These are phyloP conservation scores for Cutaneotrichosporon sp. DNA, from an alignment of 1,284 basidiomycete genomes.

Conservation along the genomic window DNA sequence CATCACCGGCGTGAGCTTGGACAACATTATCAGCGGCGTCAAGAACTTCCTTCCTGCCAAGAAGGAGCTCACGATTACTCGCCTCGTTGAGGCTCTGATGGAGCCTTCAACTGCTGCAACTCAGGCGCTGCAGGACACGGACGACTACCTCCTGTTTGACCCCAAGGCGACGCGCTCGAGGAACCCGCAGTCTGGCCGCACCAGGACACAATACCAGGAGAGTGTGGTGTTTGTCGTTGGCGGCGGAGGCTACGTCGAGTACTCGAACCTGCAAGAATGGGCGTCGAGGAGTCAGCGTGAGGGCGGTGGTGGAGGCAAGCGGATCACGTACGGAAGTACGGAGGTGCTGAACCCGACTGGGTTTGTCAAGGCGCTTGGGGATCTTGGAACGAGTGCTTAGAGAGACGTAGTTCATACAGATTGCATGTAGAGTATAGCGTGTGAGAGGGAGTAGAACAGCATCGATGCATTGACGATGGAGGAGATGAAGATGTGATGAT, in stretches of 20 bases:
- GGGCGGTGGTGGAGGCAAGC: slow-evolving; percentile 63
- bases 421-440: slow-evolving; percentile 25
- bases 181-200: slow-evolving; percentile 56
- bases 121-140: slow-evolving; percentile 91
- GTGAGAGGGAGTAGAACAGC: no score
- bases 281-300: slow-evolving; percentile 61
- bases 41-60: slow-evolving; percentile 97
- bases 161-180: slow-evolving; percentile 70
- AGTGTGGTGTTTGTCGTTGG: slow-evolving; percentile 94
- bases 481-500: no score
- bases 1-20: slow-evolving; percentile 63
- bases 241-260: slow-evolving; percentile 96
- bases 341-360: slow-evolving; percentile 88
- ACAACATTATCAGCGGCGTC: slow-evolving; percentile 95
- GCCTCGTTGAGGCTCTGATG: slow-evolving; percentile 94
- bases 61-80: slow-evolving; percentile 89
- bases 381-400: slow-evolving; percentile 36
- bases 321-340: slow-evolving; percentile 92
- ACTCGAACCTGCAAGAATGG: slow-evolving; percentile 94
- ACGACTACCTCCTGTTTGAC: slow-evolving; percentile 94
- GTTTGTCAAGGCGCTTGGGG: slow-evolving; percentile 63
- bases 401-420: slow-evolving; percentile 10
- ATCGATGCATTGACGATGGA: no score
- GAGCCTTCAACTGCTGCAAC: slow-evolving; percentile 89
- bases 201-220: slow-evolving; percentile 69